Evolutionary conservation across 306 rosid species (phyloP).

Genomic region (Mucuna pruriens): DNA sequence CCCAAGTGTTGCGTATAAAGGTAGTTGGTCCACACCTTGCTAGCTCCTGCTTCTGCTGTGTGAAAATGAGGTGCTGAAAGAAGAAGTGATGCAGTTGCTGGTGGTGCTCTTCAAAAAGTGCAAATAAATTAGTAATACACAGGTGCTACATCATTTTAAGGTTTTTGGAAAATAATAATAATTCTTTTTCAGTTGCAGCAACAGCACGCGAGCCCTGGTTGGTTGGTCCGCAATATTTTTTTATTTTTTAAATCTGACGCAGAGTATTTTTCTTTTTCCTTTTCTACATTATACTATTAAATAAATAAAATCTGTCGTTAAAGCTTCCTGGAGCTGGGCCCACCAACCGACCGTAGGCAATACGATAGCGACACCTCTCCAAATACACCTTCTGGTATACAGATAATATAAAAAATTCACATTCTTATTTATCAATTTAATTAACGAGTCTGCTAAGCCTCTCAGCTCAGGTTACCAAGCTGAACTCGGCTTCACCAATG

Average conservation of each 20-base stretch:
- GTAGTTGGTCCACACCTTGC: constrained; percentile 15
- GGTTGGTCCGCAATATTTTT: constrained; percentile 62
- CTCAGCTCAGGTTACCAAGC: constrained; percentile 1
- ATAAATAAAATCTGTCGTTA: background rate
- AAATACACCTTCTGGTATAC: constrained; percentile 45
- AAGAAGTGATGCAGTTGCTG: background rate
- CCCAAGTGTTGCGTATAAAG: constrained; percentile 20
- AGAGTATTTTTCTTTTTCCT: background rate
- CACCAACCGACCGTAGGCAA: constrained; percentile 64
- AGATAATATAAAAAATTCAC: constrained; percentile 7
- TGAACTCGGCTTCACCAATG: background rate
- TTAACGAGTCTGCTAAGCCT: background rate
- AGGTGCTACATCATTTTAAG: constrained; percentile 35
- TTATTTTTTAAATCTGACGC: background rate
- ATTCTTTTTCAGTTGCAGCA: constrained; percentile 50
- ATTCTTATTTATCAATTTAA: background rate
- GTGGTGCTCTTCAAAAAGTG: constrained; percentile 41
- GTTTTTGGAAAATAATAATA: constrained; percentile 41
- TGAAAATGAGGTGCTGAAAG: background rate
- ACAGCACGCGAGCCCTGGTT: constrained; percentile 78
- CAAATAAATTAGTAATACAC: constrained; percentile 42
- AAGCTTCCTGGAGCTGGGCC: constrained; percentile 46
- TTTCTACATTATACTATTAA: constrained; percentile 17
- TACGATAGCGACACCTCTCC: constrained; percentile 83
- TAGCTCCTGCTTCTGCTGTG: background rate